Base-by-base conservation (phyloP, 345 rosid genomes). In the Gossypioides kirkii region DNA sequence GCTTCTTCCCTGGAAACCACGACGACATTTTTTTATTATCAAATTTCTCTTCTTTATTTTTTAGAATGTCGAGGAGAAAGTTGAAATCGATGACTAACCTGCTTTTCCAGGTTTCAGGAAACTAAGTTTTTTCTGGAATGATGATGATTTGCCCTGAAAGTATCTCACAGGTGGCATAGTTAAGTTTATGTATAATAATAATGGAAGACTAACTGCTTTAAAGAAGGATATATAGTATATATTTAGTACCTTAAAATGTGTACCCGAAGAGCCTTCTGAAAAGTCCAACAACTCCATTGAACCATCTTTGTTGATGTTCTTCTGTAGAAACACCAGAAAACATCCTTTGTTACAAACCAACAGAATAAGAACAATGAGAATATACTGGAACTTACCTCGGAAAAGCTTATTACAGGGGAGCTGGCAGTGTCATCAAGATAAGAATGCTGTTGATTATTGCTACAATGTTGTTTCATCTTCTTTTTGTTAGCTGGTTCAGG, bases 341-440 rank as follows among this genome's bases (percentile, higher is more conserved):
- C 38, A 32, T 32, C 38, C 38, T 32, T 32, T 32, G 38, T 32
- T 32, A 5, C 38, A 32, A 32, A 32, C 38, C 38, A 32, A 5
- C 38, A 6, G 7, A 1, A 38, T 22, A 26, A 12, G 4, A 23
- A 72, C 1, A 28, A 22, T 32, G 4, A 22, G 16, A 43, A 17
- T 1, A 54, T 41, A 0, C 0, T 41, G 20, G 59, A 69, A 82
- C 83, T 87, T 82, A 81, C 93, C 89, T 85, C 78, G 65, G 79
- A 68, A 28, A 59, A 70, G 84, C 73, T 70, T 69, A 78, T 70
- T 36, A 75, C 82, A 78, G 80, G 79, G 56, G 98, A 92, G 81
- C 89, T 87, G 59, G 96, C 98, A 49, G 98, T 92, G 82, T 92
- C 98, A 73, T 87, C 88, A 54, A 87, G 88, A 66, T 64, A 80